Evolutionary conservation across 306 rosid species (phyloP).

Genomic region (Begonia fuchsioides): DNA sequence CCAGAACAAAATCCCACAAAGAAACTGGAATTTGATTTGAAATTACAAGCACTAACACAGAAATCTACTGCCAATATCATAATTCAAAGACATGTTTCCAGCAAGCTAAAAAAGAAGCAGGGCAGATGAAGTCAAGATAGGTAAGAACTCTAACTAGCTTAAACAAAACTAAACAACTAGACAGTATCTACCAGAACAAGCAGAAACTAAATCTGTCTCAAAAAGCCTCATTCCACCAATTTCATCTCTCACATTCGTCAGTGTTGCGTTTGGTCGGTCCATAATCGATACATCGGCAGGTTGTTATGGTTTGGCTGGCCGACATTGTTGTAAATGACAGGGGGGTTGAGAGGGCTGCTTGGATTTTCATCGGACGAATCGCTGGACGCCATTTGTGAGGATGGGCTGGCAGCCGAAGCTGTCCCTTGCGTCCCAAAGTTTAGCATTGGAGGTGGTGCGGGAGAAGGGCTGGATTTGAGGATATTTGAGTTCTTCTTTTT

Average conservation of each 20-base stretch:
- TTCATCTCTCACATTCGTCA: conserved; percentile 24
- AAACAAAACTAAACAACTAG: not conserved
- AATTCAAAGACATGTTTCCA: no score
- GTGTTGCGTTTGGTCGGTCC: conserved; percentile 55
- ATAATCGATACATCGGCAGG: conserved; percentile 37
- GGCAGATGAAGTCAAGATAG: not conserved
- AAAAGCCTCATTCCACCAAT: no score
- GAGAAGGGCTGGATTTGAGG: no score
- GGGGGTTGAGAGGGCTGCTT: conserved; percentile 33
- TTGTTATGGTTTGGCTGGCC: conserved; percentile 29
- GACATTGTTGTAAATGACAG: conserved; percentile 28
- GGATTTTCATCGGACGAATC: conserved; percentile 59
- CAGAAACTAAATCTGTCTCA: not conserved
- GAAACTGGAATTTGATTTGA: no score
- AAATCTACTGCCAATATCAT: no score
- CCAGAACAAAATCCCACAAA: no score
- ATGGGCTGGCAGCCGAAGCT: no score
- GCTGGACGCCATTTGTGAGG: no score
- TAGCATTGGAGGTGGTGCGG: no score
- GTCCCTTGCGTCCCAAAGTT: no score
- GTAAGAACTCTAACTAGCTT: not conserved
- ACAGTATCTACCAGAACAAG: not conserved
- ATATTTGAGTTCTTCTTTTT: no score
- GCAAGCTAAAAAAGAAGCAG: not conserved
- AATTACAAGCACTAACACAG: no score